Percentiles rank a stretch among this genome's conserved stretches.
These are phyloP conservation scores for Neoconidiobolus thromboides DNA, from an alignment of 371 early-diverging fungal species.

Conservation along the genomic window DNA sequence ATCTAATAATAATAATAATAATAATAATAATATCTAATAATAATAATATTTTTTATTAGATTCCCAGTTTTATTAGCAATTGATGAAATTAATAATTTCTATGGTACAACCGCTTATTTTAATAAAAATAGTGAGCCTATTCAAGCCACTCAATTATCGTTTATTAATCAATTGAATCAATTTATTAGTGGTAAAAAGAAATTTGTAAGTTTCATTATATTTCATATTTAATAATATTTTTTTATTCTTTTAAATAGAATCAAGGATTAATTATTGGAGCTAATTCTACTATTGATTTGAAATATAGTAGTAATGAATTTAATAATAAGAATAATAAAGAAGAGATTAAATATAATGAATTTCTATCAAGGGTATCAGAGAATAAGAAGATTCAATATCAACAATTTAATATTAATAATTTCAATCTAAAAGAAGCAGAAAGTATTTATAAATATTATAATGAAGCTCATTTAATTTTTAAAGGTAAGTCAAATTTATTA, in stretches of 20 bases:
- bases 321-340: background rate
- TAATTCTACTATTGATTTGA: background rate
- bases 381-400: background rate
- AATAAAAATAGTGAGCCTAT: background rate
- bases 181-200: background rate
- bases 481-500: background rate
- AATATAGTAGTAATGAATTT: background rate
- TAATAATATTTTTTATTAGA: background rate
- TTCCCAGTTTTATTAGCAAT: constrained; percentile 2
- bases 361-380: background rate
- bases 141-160: background rate
- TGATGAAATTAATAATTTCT: constrained; percentile 1
- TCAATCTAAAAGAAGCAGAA: background rate
- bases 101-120: constrained; percentile 1
- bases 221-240: background rate
- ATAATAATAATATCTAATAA: too few relatives aligned
- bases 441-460: background rate
- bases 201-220: background rate
- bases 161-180: background rate
- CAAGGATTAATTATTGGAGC: background rate
- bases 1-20: too few relatives aligned
- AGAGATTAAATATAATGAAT: too few relatives aligned
- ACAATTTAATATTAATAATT: background rate
- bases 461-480: background rate
- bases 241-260: background rate